A percentile compares a stretch with the other conserved stretches of the same genome.
phyloP scores from a whole-genome alignment of 345 rosid species.

The Salix brachista region DNA sequence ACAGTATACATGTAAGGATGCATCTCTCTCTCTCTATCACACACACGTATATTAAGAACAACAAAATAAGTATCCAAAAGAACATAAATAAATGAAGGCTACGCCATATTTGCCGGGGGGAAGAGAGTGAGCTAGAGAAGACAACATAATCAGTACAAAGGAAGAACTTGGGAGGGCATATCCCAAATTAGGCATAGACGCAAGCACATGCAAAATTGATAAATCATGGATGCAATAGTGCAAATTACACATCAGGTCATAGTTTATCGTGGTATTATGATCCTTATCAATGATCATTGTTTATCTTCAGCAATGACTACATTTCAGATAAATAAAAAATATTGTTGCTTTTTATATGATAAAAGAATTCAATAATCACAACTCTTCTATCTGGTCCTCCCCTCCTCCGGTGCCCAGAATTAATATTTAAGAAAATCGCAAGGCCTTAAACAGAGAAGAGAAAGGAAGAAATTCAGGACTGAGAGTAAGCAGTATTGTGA shows the following conservation, averaged over 20 bases:
- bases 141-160: not conserved
- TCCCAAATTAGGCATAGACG: not conserved
- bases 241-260: not conserved
- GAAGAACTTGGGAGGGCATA: not conserved
- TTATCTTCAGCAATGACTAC: not conserved
- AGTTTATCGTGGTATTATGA: not conserved
- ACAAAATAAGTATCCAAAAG: not conserved
- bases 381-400: not conserved
- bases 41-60: not conserved
- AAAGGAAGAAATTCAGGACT: not conserved
- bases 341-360: not conserved
- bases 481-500: not conserved
- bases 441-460: not conserved
- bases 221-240: not conserved
- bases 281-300: not conserved
- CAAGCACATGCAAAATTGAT: not conserved
- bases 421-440: not conserved
- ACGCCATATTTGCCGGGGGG: not conserved
- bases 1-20: not conserved
- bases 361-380: not conserved
- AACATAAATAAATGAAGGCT: not conserved
- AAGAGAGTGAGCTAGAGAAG: not conserved
- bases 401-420: not conserved
- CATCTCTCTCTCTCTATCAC: not conserved
- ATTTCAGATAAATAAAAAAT: not conserved